Evolutionary conservation across 306 rosid genomes (phyloP), one percentile per base, ranked within the genome.

Genomic region (Quercus variabilis): DNA sequence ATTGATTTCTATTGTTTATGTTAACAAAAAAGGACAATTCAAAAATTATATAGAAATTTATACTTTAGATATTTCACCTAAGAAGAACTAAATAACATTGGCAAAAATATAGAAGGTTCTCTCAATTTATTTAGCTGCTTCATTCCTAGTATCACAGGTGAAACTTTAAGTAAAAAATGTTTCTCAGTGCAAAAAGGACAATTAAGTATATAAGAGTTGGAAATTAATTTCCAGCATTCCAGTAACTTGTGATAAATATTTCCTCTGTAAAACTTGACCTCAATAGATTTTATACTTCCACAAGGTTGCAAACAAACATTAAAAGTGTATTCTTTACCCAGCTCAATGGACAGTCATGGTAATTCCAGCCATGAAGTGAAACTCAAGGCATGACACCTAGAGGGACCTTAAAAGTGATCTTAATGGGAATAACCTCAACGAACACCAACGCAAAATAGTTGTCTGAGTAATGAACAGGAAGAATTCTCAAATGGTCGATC

Each of bases 381-480:
- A 94, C 88, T 72, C 82, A 87, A 73, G 97, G 97, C 73, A 88
- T 88, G 57, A 90, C 97, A 79, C 91, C 87, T 3, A 54, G 76
- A 80, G 92, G 93, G 19, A 80, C 91, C 83, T 94, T 88, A 20
- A 94, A 94, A 51, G 90, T 79, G 81, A 92, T 76, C 55, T 84
- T 86, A 49, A 91, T 60, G 6, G 90, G 85, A 85, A 91, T 81
- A 71, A 65, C 67, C 86, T 94, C 97, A 52, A 93, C 92, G 0
- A 95, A 95, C 41, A 92, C 90, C 69, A 92, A 84, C 6, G 97
- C 91, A 82, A 94, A 88, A 69, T 95, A 95, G 91, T 91, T 95
- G 81, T 92, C 96, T 0, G 97, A 88, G 85, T 95, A 92, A 84
- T 92, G 97, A 81, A 95, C 94, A 0, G 92, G 97, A 63, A 95